These are phyloP conservation scores for Nannochloris sp. DNA, from an alignment of 139 green algal species.

Conservation along the genomic window DNA sequence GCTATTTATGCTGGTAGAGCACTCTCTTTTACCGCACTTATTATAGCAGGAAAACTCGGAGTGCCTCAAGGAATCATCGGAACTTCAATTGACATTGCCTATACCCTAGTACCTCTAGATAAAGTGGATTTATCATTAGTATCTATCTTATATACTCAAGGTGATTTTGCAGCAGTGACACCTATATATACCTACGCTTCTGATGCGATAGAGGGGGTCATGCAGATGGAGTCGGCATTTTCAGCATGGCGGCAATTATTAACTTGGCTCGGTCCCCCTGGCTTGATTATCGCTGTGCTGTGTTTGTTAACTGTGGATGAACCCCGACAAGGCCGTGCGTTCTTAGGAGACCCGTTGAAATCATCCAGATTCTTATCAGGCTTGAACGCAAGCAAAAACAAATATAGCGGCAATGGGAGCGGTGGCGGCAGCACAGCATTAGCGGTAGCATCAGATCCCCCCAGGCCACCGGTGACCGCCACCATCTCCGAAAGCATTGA, in stretches of 20 bases:
- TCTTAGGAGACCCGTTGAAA: slow-evolving; percentile 15
- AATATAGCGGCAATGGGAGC: neutral
- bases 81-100: slow-evolving; percentile 11
- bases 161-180: slow-evolving; percentile 73
- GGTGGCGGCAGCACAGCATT: neutral
- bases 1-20: slow-evolving; percentile 81
- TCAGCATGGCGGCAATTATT: slow-evolving; percentile 57
- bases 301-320: slow-evolving; percentile 53
- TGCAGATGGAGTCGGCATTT: slow-evolving; percentile 36
- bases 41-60: slow-evolving; percentile 48
- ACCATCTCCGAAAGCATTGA: slow-evolving; percentile 5
- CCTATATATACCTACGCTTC: slow-evolving; percentile 64
- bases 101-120: slow-evolving; percentile 62
- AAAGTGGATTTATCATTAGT: slow-evolving; percentile 68
- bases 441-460: neutral
- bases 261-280: slow-evolving; percentile 54
- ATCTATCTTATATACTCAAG: slow-evolving; percentile 61
- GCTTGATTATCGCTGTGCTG: slow-evolving; percentile 48
- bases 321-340: slow-evolving; percentile 22
- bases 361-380: slow-evolving; percentile 3
- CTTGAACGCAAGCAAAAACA: neutral
- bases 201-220: neutral
- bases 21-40: slow-evolving; percentile 64
- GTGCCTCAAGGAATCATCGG: slow-evolving; percentile 23
- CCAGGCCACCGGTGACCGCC: neutral